Percentiles rank a stretch among this genome's conserved stretches.
Evolutionary conservation across 2,329 filamentous ascomycete genomes (phyloP).

Genomic region (Gaeumannomyces sp.): DNA sequence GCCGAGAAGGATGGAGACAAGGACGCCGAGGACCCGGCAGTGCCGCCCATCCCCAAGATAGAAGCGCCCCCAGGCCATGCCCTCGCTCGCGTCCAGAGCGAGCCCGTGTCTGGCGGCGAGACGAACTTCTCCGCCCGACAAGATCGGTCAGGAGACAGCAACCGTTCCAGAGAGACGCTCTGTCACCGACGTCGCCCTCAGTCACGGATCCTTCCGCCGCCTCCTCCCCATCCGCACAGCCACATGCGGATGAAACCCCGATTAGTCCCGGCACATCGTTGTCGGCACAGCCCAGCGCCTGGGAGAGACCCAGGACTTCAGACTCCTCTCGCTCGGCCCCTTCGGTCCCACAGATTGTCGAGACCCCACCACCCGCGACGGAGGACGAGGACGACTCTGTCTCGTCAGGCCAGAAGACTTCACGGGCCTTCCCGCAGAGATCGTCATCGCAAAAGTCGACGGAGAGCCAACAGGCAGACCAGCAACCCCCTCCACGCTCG

Average conservation of each 20-base stretch:
- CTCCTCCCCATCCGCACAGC: slow-evolving; percentile 16
- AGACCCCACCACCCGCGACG: slow-evolving; percentile 47
- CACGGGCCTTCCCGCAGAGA: slow-evolving; percentile 42
- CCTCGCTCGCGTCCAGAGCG: slow-evolving; percentile 61
- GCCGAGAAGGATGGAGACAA: slow-evolving; percentile 54
- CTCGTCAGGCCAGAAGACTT: slow-evolving; percentile 18
- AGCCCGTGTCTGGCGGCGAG: slow-evolving; percentile 49
- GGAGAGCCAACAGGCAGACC: slow-evolving; percentile 13
- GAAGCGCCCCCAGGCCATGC: slow-evolving; percentile 44
- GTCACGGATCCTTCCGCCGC: slow-evolving; percentile 18
- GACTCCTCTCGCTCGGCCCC: slow-evolving; percentile 20
- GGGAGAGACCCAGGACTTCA: slow-evolving; percentile 17
- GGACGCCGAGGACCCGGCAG: slow-evolving; percentile 38
- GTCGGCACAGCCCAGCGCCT: not conserved
- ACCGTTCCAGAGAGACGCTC: slow-evolving; percentile 39
- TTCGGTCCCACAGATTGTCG: slow-evolving; percentile 39
- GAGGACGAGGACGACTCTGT: slow-evolving; percentile 33
- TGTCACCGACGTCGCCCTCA: not conserved
- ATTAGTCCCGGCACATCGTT: not conserved
- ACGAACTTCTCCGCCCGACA: slow-evolving; percentile 58
- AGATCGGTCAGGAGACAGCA: slow-evolving; percentile 41
- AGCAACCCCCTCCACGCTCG: slow-evolving; percentile 25
- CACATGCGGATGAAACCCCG: slow-evolving; percentile 1
- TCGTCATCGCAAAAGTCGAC: slow-evolving; percentile 45
- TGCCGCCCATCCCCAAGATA: slow-evolving; percentile 27